Evolutionary conservation across 176 grass and related monocot species (phyloP).

Genomic region (Ananas comosus): DNA sequence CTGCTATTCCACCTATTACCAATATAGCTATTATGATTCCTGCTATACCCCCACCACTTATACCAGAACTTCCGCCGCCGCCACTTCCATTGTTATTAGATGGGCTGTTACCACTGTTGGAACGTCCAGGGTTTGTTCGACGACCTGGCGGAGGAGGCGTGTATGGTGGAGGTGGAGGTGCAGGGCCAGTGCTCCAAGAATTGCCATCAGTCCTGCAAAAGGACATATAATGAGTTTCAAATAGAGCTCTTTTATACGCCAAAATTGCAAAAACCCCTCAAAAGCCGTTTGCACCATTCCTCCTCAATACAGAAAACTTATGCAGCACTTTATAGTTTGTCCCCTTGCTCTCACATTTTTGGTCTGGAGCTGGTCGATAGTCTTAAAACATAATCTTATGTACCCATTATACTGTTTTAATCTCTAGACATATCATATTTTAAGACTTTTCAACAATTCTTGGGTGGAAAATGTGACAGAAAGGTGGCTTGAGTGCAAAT

Average conservation of each 20-base stretch:
- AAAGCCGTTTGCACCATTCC: too few species aligned
- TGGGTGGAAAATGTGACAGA: too few species aligned
- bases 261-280: too few species aligned
- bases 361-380: too few species aligned
- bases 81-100: constrained; percentile 23
- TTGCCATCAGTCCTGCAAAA: constrained; percentile 77
- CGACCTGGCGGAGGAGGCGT: constrained; percentile 62
- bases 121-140: constrained; percentile 41
- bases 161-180: constrained; percentile 84
- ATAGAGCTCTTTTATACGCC: constrained; percentile 10
- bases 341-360: too few species aligned
- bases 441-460: too few species aligned
- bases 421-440: too few species aligned
- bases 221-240: constrained; percentile 11
- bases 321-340: too few species aligned
- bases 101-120: constrained; percentile 27
- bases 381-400: too few species aligned
- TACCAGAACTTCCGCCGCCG: constrained; percentile 51
- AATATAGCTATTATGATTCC: constrained; percentile 80
- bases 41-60: constrained; percentile 65
- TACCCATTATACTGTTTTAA: too few species aligned
- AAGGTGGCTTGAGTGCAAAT: too few species aligned
- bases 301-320: too few species aligned
- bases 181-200: constrained; percentile 76
- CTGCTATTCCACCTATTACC: constrained; percentile 56